Evolutionary conservation across 805 yeast species (phyloP), one percentile per base, ranked within the genome.

Genomic region (Starmerella floricola): DNA sequence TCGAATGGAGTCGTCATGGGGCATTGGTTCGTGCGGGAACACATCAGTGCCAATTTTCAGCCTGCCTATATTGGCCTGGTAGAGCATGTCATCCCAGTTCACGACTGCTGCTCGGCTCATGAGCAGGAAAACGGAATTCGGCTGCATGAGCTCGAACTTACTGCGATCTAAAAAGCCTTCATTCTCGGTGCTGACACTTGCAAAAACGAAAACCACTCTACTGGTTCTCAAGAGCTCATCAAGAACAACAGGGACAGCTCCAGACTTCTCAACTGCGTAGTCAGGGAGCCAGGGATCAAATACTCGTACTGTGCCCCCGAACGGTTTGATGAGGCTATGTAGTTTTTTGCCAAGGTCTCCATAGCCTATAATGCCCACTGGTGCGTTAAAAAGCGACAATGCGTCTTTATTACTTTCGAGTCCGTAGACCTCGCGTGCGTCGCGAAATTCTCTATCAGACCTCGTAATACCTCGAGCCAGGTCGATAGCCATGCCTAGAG

Each of bases 401-500:
- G 42, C 26, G 3, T 39, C 33, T 3, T 5, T 10, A 18, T 39
- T 39, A 30, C 42, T 39, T 29, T 32, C 42, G 24, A 39, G 21
- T 6, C 42, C 42, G 27, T 39, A 39, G 29, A 11, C 16, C 23
- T 39, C 42, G 12, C 16, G n/a, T 4, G 32, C 37, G 8, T 13
- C 28, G 6, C 42, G 24, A 19, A 39, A 39, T 8, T 6, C 17
- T 5, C 38, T n/a, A 20, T 39, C 42, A 3, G 42, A 32, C 3
- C 13, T 15, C 10, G 38, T 33, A 19, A 39, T 39, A 10, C 38
- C 42, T 11, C 42, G 13, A 15, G 34, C 31, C 18, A 39, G 33
- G 35, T 39, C 42, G 18, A 39, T 39, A 3, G 42, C 42, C 42
- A 39, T 39, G n/a, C 36, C 42, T 3, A 39, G 38, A n/a, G 42